Conservation (phyloP, 2,329 filamentous ascomycete genomes). For the Diplodia corticola region DNA sequence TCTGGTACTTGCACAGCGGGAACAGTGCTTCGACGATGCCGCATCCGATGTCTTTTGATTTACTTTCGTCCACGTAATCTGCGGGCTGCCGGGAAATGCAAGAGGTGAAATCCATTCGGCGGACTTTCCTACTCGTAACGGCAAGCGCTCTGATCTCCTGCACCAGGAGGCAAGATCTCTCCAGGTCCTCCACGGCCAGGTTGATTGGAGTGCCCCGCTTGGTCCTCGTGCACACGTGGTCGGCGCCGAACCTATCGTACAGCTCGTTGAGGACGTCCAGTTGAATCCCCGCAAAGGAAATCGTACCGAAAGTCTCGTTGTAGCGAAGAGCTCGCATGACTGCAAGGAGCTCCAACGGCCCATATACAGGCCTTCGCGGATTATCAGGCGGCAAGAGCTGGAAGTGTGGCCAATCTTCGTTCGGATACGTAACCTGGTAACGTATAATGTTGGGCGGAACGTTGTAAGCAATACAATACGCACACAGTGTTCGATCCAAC, state of each 20-base stretch:
- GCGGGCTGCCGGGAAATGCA: constrained; percentile 58
- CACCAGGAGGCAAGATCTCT: constrained; percentile 60
- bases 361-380: constrained; percentile 52
- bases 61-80: constrained; percentile 44
- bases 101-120: constrained; percentile 65
- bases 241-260: constrained; percentile 60
- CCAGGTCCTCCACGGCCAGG: constrained; percentile 55
- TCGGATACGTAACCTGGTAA: constrained; percentile 50
- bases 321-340: constrained; percentile 70
- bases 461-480: constrained; percentile 69
- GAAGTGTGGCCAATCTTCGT: constrained; percentile 67
- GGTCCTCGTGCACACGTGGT: constrained; percentile 62
- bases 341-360: constrained; percentile 63
- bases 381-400: constrained; percentile 60
- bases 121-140: constrained; percentile 63
- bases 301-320: constrained; percentile 67
- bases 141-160: constrained; percentile 69
- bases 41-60: constrained; percentile 62
- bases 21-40: constrained; percentile 70
- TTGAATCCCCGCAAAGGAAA: constrained; percentile 66
- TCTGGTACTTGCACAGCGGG: constrained; percentile 64
- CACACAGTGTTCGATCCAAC: constrained; percentile 67
- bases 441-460: constrained; percentile 67
- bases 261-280: constrained; percentile 65
- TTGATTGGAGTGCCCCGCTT: constrained; percentile 57